phyloP scores from a whole-genome alignment of 1,139 yeast species.

The Saccharomyces uvarum region DNA sequence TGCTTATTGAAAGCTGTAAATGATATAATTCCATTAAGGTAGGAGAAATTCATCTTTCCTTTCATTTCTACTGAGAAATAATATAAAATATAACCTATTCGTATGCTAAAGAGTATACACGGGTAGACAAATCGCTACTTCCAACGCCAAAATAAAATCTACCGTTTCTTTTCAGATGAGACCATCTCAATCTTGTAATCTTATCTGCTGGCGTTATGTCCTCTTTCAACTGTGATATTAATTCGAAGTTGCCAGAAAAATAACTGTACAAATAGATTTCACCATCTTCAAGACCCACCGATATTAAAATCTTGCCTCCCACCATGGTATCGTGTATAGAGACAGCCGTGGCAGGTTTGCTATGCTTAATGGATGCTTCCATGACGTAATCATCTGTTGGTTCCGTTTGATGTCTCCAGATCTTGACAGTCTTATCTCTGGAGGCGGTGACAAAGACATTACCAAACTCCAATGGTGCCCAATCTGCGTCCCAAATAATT shows the following conservation, averaged over 20 bases:
- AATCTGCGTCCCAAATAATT: constrained; percentile 92
- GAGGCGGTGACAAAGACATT: constrained; percentile 69
- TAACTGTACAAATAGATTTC: constrained; percentile 34
- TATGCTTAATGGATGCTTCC: constrained; percentile 34
- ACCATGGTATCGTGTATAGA: constrained; percentile 40
- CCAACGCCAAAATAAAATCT: constrained; percentile 50
- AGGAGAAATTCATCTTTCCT: neutral
- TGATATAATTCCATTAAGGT: neutral
- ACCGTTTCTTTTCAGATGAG: constrained; percentile 22
- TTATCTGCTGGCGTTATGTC: constrained; percentile 52
- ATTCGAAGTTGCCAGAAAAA: constrained; percentile 22
- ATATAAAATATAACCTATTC: constrained; percentile 3
- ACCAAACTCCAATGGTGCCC: constrained; percentile 49
- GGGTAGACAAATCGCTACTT: constrained; percentile 61
- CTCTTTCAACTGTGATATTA: constrained; percentile 33
- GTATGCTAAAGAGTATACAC: constrained; percentile 42
- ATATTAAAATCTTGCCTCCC: constrained; percentile 37
- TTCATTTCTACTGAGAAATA: neutral
- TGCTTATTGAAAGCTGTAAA: neutral
- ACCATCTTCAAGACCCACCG: constrained; percentile 73
- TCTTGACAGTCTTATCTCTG: constrained; percentile 71
- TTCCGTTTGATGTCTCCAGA: constrained; percentile 47
- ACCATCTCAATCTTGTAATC: constrained; percentile 54
- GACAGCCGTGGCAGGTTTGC: constrained; percentile 65
- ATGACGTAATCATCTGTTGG: constrained; percentile 22